Evolutionary conservation across 257 asterid species (phyloP), one percentile per base, ranked within the genome.

Genomic region (Oldenlandia corymbosa): DNA sequence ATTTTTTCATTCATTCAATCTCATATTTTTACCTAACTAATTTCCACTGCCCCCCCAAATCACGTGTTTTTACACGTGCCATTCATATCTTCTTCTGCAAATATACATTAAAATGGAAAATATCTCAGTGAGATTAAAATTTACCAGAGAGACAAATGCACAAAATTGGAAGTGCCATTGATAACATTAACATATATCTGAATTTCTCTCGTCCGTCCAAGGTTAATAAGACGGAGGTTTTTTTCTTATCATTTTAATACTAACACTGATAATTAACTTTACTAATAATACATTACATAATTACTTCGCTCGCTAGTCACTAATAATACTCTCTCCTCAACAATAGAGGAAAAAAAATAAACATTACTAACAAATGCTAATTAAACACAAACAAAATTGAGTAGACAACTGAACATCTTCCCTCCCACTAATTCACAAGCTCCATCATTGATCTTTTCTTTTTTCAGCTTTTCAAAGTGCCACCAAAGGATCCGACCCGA

Each of bases 401-500:
- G 39, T 3, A 3, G 4, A 9, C 39, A 3, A 34, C 39, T 34
- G 9, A 34, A 34, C n/a, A 34, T 34, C 4, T 34, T 34, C 39
- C 30, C 17, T 26, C 17, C 32, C 5, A 2, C 11, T 14, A 32
- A 64, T 12, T 31, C 1, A n/a, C 32, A 60, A n/a, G 58, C 12
- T 28, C 1, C 43, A n/a, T 5, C 28, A 56, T 55, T 63, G 42
- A 60, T 42, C 65, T 55, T 37, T 42, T n/a, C n/a, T 12, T 7
- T 32, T 24, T 31, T 17, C 13, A 13, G 21, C 30, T 48, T 16
- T 68, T 85, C 76, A 86, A 3, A 85, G 88, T 26, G 71, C 84
- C 46, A 82, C 79, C 0, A 79, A 72, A 14, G 93, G 97, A 71
- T 92, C 99, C 93, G 97, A 83, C 86, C 91, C 96, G 79, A 93